phyloP scores from a whole-genome alignment of 495 filamentous ascomycete species.

The Cryomyces antarcticus region DNA sequence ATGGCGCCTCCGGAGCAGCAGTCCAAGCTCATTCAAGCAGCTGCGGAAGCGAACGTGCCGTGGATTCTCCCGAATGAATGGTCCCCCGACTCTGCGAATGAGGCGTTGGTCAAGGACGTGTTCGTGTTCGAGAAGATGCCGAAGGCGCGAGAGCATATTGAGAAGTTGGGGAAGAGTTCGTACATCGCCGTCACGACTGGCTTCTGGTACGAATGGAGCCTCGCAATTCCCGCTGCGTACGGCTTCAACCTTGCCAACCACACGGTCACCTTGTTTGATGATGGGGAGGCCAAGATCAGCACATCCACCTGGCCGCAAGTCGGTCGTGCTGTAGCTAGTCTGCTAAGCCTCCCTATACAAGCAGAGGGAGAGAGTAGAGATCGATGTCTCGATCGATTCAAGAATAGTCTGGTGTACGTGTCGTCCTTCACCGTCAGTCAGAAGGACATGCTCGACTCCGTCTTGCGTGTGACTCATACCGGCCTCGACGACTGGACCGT shows the following conservation, averaged over 20 bases:
- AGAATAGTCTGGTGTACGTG: slow-evolving; percentile 21
- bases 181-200: slow-evolving; percentile 28
- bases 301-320: slow-evolving; percentile 23
- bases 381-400: slow-evolving; percentile 14
- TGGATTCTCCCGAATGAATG: slow-evolving; percentile 45
- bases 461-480: slow-evolving; percentile 31
- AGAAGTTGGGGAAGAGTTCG: slow-evolving; percentile 23
- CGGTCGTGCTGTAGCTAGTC: slow-evolving; percentile 22
- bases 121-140: slow-evolving; percentile 4
- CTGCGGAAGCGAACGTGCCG: slow-evolving; percentile 35
- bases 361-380: background rate
- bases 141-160: slow-evolving; percentile 16
- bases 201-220: slow-evolving; percentile 35
- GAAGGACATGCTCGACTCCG: slow-evolving; percentile 25
- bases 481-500: slow-evolving; percentile 36
- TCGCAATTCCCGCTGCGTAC: slow-evolving; percentile 14
- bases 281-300: slow-evolving; percentile 22
- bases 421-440: slow-evolving; percentile 25
- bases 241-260: slow-evolving; percentile 26
- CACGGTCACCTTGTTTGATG: slow-evolving; percentile 25
- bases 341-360: slow-evolving; percentile 3
- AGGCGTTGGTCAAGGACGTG: slow-evolving; percentile 18
- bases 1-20: slow-evolving; percentile 23
- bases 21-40: slow-evolving; percentile 32
- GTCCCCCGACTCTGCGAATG: slow-evolving; percentile 22